Conservation (phyloP, 805 yeast species). For the Metschnikowia cubensis region DNA sequence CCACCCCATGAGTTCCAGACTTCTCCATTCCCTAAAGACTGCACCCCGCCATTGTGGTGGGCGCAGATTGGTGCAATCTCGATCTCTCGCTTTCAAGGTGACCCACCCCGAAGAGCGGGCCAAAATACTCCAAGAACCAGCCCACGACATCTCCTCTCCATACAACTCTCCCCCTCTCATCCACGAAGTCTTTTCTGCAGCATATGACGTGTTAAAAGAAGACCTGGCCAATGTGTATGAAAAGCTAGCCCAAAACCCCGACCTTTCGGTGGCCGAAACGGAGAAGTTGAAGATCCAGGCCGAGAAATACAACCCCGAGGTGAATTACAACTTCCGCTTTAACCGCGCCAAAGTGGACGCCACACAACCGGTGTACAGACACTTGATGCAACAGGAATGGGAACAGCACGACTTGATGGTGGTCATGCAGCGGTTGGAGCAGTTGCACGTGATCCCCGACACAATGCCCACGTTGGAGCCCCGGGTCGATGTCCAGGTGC, state of each 20-base stretch:
- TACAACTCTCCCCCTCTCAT: constrained; percentile 69
- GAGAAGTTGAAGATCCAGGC: constrained; percentile 50
- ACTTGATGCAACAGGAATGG: constrained; percentile 69
- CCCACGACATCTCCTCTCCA: constrained; percentile 52
- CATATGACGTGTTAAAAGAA: constrained; percentile 56
- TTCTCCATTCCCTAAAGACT: not conserved
- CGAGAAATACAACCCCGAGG: constrained; percentile 81
- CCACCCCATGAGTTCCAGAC: not conserved
- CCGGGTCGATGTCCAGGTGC: constrained; percentile 64
- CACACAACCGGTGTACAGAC: constrained; percentile 75
- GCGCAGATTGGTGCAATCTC: not conserved
- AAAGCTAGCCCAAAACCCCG: constrained; percentile 22
- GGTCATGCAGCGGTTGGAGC: constrained; percentile 88
- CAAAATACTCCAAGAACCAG: not conserved
- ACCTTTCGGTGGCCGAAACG: constrained; percentile 15
- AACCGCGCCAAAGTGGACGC: constrained; percentile 52
- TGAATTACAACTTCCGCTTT: constrained; percentile 58
- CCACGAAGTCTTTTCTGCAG: constrained; percentile 66
- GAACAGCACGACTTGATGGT: constrained; percentile 64
- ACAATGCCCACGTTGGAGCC: constrained; percentile 89
- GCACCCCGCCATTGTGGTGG: not conserved
- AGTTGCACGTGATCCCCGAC: constrained; percentile 83
- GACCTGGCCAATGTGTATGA: constrained; percentile 42
- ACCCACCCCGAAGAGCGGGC: not conserved
- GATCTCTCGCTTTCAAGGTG: not conserved